Base-by-base conservation (phyloP, 768 basidiomycete genomes). In the Podaxis sp. region DNA sequence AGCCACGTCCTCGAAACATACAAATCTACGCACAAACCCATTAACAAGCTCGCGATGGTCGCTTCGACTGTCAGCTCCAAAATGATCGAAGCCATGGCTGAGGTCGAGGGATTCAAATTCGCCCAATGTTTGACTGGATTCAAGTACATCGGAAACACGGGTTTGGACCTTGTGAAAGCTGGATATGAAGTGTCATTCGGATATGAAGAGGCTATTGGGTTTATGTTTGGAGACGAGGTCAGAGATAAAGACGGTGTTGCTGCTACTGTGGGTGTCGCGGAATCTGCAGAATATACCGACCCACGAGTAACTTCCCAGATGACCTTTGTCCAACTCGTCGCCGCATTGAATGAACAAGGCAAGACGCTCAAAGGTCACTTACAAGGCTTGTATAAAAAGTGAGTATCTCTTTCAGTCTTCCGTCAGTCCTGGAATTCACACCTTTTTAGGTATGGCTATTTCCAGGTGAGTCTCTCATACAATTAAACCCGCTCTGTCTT, bases 191-290 rank as follows among this genome's bases (percentile, higher is more conserved):
- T 89, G 9, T 85, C 83, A 0, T 94, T 95, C 68, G 92, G 88
- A 9, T 96, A 96, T 68, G 94, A 96, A 70, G 94, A 96, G 74
- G 94, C 94, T 1, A 94, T 96, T 59, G 94, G 94, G 2, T 96
- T 85, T 70, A 94, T 94, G 92, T 87, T 93, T 72, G 91, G 91
- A 27, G 77, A 83, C 13, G 77, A 86, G 27, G 84, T 95, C 66
- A 80, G 90, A 38, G 94, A 96, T 71, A 96, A 96, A 71, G 94
- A 96, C 70, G 94, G 94, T 2, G 85, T 96, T 56, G 83, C 90
- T 55, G 92, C 93, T 4, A 86, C 88, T 24, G 93, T 93, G 67
- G 67, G 73, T 68, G 40, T 2, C 36, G 41, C 24, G 17, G 47
- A 33, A 29, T 24, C 1, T 22, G 43, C 19, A 15, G 37, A 25